phyloP scores from a whole-genome alignment of 495 filamentous ascomycete species.

The Neurospora intermedia region DNA sequence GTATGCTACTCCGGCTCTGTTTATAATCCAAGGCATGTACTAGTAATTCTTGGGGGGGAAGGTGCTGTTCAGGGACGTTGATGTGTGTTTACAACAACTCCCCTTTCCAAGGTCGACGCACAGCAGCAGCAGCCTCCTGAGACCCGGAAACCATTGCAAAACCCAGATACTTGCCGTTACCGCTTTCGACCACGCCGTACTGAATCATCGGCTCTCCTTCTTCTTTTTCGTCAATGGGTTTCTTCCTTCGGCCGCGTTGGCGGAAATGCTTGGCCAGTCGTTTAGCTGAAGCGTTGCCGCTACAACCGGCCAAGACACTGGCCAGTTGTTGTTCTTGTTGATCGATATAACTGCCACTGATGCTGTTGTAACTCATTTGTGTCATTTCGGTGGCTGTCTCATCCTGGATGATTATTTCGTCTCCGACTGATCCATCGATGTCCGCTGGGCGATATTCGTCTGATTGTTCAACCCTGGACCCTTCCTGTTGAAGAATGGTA shows the following conservation, averaged over 20 bases:
- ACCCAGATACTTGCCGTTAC: not conserved
- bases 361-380: not conserved
- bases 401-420: not conserved
- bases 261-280: not conserved
- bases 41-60: not conserved
- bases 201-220: not conserved
- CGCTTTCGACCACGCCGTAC: not conserved
- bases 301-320: not conserved
- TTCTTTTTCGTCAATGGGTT: not conserved
- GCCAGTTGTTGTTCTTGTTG: not conserved
- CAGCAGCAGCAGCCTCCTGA: not conserved
- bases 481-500: not conserved
- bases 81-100: not conserved
- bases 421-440: not conserved
- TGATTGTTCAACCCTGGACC: not conserved
- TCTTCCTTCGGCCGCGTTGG: not conserved
- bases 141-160: not conserved
- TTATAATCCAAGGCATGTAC: not conserved
- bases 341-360: not conserved
- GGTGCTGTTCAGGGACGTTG: not conserved
- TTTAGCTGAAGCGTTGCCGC: not conserved
- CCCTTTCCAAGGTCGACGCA: not conserved
- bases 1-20: accelerated
- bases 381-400: not conserved
- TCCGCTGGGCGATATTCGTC: not conserved